Evolutionary conservation across 768 basidiomycete genomes (phyloP), one percentile per base, ranked within the genome.

Genomic region (Leccinum uliginosum): DNA sequence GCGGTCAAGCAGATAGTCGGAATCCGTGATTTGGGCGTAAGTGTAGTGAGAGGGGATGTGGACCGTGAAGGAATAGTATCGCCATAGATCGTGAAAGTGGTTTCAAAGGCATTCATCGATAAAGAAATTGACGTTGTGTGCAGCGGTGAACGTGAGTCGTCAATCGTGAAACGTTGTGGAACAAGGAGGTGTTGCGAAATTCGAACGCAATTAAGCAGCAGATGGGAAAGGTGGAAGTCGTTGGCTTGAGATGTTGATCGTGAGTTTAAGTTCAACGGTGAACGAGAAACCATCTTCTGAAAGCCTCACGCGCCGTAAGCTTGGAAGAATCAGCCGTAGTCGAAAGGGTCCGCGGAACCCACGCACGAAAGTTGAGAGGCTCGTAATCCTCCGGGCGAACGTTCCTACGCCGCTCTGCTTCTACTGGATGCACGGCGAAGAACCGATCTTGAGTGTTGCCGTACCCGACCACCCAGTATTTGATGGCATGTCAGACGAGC

Each of bases 1-100:
- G 83, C 77, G 61, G 83, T 83, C 64, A 90, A 80, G 44, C 86
- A 79, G 57, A 89, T 89, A 52, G 86, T 84, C 30, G 88, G 86
- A 54, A 77, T 61, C 30, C 68, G 69, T 6, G 69, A 58, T 49
- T 73, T 74, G 8, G 71, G 61, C 9, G 61, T 52, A 2, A 68
- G 61, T 11, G 71, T 71, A 51, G 64, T 46, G 21, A 71, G 29
- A 24, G 66, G 66, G 17, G 75, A 66, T 26, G 66, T 58, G 15
- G 68, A 66, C 23, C 54, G 63, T 11, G 65, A 58, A 57, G 62
- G 71, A 59, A 38, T n/a, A 2, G 67, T 55, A n/a, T 71, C 50
- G 63, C 54, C 46, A 64, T 58, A 53, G 68, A 57, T 69, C 67
- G 71, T 65, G 71, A 69, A 56, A 62, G 60, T 26, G 70, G 50